Conservation (phyloP, 331 rosid species). For the Pyracantha coccinea region DNA sequence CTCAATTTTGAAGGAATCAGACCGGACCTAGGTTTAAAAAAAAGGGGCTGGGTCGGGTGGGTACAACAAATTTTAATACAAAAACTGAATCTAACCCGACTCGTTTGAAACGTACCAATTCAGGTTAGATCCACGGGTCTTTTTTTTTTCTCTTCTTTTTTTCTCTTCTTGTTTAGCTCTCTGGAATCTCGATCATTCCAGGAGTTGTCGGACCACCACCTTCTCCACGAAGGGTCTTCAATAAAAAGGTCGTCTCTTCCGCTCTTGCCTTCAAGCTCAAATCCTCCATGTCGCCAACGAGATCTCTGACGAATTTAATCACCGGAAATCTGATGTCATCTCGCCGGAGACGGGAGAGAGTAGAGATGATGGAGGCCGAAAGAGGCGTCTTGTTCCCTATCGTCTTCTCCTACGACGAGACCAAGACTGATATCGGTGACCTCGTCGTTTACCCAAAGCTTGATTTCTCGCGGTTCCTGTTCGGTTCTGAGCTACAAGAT, state of each 20-base stretch:
- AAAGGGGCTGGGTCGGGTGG: rapidly evolving
- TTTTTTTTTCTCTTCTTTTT: no score
- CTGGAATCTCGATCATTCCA: background rate
- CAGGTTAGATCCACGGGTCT: rapidly evolving
- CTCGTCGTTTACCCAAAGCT: slow-evolving; percentile 25
- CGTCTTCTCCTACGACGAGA: slow-evolving; percentile 37
- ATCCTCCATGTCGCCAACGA: background rate
- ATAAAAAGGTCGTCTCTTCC: no score
- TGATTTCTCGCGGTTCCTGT: slow-evolving; percentile 27
- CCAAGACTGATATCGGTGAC: slow-evolving; percentile 26
- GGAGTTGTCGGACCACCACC: background rate
- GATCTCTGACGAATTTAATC: background rate
- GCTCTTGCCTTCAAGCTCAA: background rate
- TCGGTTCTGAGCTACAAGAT: slow-evolving; percentile 31
- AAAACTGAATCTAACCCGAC: rapidly evolving
- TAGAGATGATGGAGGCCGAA: slow-evolving; percentile 20
- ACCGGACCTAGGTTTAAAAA: rapidly evolving
- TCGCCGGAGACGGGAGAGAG: background rate
- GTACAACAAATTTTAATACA: no score
- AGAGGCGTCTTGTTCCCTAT: slow-evolving; percentile 24
- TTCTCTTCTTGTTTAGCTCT: background rate
- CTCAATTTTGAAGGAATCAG: no score
- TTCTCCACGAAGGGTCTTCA: background rate
- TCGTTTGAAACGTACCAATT: no score
- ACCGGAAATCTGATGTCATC: background rate